These are phyloP conservation scores for Mortierella sp. DNA, from an alignment of 371 early-diverging fungal genomes.

Conservation along the genomic window DNA sequence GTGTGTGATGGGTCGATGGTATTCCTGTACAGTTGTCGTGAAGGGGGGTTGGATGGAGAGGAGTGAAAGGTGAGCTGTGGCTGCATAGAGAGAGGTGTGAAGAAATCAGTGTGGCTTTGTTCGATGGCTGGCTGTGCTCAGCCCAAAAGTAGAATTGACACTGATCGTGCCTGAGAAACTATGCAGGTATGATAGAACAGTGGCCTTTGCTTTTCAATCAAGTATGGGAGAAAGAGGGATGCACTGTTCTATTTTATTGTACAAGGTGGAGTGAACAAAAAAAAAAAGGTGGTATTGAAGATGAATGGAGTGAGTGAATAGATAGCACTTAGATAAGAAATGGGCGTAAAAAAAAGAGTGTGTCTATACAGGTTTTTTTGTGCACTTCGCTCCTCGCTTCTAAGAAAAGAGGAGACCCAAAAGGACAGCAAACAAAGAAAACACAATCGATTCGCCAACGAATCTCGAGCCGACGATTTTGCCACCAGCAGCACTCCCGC, in stretches of 20 bases:
- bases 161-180: not conserved
- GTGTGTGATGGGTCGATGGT: not conserved
- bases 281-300: not conserved
- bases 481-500: constrained; percentile 11
- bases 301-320: not conserved
- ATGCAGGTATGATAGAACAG: no score
- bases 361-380: not conserved
- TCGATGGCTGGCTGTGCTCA: not conserved
- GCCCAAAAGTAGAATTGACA: not conserved
- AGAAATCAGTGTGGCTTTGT: constrained; percentile 1
- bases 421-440: constrained; percentile 17
- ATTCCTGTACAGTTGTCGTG: constrained; percentile 2
- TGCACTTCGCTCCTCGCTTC: no score
- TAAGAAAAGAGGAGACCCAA: not conserved
- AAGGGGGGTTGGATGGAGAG: not conserved
- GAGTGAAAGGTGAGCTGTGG: not conserved
- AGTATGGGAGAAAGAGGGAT: not conserved
- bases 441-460: not conserved
- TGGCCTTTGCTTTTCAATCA: not conserved
- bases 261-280: not conserved
- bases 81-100: not conserved
- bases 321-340: not conserved
- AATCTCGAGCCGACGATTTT: not conserved
- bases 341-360: not conserved
- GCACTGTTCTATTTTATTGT: not conserved